Percentiles rank a stretch among this genome's conserved stretches.
Evolutionary conservation across 768 basidiomycete genomes (phyloP).

Genomic region (Lactifluus hygrophoroides): DNA sequence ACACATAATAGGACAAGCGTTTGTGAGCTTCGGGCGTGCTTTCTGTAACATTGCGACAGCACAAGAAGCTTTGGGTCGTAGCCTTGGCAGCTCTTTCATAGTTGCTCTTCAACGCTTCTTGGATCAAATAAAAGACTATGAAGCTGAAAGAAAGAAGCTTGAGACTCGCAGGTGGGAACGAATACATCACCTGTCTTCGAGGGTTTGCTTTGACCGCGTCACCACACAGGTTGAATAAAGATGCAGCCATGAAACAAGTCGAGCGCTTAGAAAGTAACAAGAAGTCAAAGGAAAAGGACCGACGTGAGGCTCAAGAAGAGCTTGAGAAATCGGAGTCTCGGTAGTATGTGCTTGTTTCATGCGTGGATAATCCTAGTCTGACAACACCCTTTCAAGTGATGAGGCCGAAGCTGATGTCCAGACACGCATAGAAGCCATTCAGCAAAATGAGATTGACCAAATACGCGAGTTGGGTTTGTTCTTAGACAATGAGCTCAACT

Average conservation of each 20-base stretch:
- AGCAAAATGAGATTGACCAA: conserved; percentile 69
- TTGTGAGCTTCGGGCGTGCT: conserved; percentile 70
- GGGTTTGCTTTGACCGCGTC: neutral
- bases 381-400: conserved; percentile 42
- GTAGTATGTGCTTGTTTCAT: conserved; percentile 17
- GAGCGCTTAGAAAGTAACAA: conserved; percentile 63
- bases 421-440: conserved; percentile 69
- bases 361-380: neutral
- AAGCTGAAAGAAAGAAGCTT: conserved; percentile 72
- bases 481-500: conserved; percentile 67
- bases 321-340: conserved; percentile 64
- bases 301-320: conserved; percentile 73
- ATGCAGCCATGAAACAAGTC: conserved; percentile 61
- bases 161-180: conserved; percentile 66
- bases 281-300: conserved; percentile 75
- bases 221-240: conserved; percentile 57
- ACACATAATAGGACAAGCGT: conserved; percentile 46
- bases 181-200: conserved; percentile 1
- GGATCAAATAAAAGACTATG: conserved; percentile 79
- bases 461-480: conserved; percentile 62
- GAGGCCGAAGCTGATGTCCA: conserved; percentile 81
- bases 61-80: conserved; percentile 72
- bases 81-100: conserved; percentile 67
- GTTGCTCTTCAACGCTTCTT: conserved; percentile 53
- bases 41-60: conserved; percentile 79